Percentiles rank a stretch among this genome's conserved stretches.
Conservation (phyloP, 495 filamentous ascomycete species). For the Lindgomyces ingoldianus region DNA sequence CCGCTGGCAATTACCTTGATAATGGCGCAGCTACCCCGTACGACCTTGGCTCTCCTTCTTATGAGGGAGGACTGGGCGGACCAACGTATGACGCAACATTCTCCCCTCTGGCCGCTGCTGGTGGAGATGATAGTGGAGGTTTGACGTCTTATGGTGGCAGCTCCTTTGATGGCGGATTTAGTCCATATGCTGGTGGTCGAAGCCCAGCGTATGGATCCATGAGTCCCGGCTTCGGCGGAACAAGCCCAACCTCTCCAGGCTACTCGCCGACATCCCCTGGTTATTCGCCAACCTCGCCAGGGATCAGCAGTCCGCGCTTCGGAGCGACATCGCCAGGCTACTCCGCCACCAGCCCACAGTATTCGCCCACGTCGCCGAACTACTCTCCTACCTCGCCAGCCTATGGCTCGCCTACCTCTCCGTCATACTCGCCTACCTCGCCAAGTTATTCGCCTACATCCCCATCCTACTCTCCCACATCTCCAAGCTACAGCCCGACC, state of each 20-base stretch:
- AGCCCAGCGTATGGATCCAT: slow-evolving; percentile 75
- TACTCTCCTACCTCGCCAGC: slow-evolving; percentile 62
- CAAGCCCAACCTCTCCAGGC: slow-evolving; percentile 76
- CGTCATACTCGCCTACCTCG: slow-evolving; percentile 41
- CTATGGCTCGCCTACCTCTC: slow-evolving; percentile 44
- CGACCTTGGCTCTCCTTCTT: slow-evolving; percentile 84
- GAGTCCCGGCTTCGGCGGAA: slow-evolving; percentile 71
- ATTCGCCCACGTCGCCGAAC: slow-evolving; percentile 49
- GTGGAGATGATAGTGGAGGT: slow-evolving; percentile 69
- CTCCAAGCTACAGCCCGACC: slow-evolving; percentile 62
- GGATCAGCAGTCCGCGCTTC: slow-evolving; percentile 44
- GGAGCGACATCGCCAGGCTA: slow-evolving; percentile 43
- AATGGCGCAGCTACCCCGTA: slow-evolving; percentile 94
- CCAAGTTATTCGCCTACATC: slow-evolving; percentile 65
- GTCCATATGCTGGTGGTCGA: slow-evolving; percentile 61
- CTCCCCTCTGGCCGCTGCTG: slow-evolving; percentile 79
- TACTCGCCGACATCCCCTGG: slow-evolving; percentile 70
- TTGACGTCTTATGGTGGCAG: slow-evolving; percentile 63
- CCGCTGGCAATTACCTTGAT: slow-evolving; percentile 64
- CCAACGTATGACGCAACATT: slow-evolving; percentile 80
- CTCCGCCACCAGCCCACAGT: slow-evolving; percentile 46
- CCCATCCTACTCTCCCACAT: slow-evolving; percentile 68
- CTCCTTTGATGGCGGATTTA: slow-evolving; percentile 60
- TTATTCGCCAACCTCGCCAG: slow-evolving; percentile 69
- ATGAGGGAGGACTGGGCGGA: slow-evolving; percentile 72